Conservation (phyloP, 257 asterid genomes). For the Haberlea rhodopensis region DNA sequence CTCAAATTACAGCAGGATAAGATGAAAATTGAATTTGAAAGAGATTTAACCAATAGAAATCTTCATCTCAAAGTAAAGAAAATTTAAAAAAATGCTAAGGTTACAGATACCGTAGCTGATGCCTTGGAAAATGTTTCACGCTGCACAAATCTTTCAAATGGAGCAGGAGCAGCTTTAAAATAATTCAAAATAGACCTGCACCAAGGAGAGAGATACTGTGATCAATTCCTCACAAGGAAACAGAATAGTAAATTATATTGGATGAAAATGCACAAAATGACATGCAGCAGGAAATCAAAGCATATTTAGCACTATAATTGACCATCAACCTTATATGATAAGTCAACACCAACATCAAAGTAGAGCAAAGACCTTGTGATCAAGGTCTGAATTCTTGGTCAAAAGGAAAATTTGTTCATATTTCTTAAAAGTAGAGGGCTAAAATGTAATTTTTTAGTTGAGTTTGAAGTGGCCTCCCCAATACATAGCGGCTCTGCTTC, state of each 20-base stretch:
- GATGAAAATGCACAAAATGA: neutral
- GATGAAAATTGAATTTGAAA: neutral
- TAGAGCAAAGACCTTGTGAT: neutral
- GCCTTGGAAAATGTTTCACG: conserved; percentile 35
- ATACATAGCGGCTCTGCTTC: no score
- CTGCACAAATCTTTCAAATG: conserved; percentile 66
- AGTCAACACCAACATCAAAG: neutral
- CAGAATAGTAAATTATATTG: neutral
- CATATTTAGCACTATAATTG: neutral
- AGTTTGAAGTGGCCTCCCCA: no score
- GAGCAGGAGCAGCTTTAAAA: conserved; percentile 79
- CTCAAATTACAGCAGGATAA: no score
- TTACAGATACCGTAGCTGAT: conserved; percentile 43
- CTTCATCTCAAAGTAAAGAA: conserved; percentile 12
- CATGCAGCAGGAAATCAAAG: neutral
- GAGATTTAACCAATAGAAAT: neutral
- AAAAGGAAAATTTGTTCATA: no score
- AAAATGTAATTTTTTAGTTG: no score
- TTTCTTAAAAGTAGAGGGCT: no score
- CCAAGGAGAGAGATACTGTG: conserved; percentile 13
- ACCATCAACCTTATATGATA: no score
- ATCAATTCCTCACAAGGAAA: neutral
- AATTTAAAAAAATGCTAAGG: conserved; percentile 2
- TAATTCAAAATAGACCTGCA: conserved; percentile 68
- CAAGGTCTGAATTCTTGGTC: neutral